Base-by-base conservation (phyloP, 371 early-diverging fungal species). In the Phascolomyces articulosus region DNA sequence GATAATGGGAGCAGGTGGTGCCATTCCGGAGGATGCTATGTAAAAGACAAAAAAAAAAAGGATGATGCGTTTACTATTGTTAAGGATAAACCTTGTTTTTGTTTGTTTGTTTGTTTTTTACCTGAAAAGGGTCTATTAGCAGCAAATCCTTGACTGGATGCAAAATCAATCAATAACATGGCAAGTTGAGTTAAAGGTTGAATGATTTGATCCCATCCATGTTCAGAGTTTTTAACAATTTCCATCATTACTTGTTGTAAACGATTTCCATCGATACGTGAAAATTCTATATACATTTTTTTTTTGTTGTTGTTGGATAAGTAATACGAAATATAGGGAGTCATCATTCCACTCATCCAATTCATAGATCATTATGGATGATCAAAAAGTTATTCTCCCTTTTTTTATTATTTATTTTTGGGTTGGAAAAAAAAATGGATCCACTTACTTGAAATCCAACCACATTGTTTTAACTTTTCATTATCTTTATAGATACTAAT, bases 141-240 rank as follows among this genome's bases (percentile, higher is more conserved):
- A 59, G 72, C 72, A 61, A 57, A 40, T 62, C 60, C 58, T 56
- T 69, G 72, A 68, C 69, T 47, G 29, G 71, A 18, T 23, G 79
- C 72, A 1, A 79, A 69, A 57, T 89, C 87, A 62, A 89, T 80
- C 15, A 86, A 70, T 11, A 84, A 58, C 28, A 87, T 71, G 7
- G 83, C 81, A 16, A 87, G 70, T 47, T 85, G 85, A 11, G 83
- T 82, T 23, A 87, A 63, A 27, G 85, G 84, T 31, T 87, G 89
- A 11, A 84, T 82, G 3, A 86, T 76, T 56, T 89, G 87, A 64
- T 89, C 89, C 81, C 87, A 76, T 8, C 86, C 89, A 23, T 74
- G 78, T 4, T 83, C 79, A 2, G 87, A 78, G 54, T 75, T 82
- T 18, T 78, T 78, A 34, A 66, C 66, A 29, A 80, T 71, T 29